phyloP scores from a whole-genome alignment of 2,329 filamentous ascomycete species.

The Ophiocordyceps unilateralis region DNA sequence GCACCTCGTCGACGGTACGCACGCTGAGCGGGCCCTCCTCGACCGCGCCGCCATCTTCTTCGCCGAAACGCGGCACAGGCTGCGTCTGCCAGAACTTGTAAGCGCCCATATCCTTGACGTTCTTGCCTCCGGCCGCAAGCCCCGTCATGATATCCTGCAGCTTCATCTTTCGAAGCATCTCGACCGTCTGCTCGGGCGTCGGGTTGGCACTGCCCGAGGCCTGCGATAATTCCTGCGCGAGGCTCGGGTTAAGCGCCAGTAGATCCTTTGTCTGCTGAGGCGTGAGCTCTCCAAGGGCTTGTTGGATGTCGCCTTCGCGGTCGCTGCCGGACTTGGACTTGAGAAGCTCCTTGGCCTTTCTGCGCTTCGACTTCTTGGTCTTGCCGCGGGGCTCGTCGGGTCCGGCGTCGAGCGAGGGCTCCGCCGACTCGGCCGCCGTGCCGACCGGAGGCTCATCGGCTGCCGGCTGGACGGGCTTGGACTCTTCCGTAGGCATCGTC shows the following conservation, averaged over 20 bases:
- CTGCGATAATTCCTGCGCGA: conserved; percentile 39
- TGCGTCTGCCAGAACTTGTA: conserved; percentile 99
- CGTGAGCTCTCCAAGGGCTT: conserved; percentile 35
- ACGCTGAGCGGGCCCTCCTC: conserved; percentile 73
- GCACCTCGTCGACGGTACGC: conserved; percentile 61
- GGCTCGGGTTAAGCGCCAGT: conserved; percentile 53
- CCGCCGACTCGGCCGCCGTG: conserved; percentile 25
- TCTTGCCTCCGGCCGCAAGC: conserved; percentile 63
- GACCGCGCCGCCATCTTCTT: conserved; percentile 32
- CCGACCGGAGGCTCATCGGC: conserved; percentile 29
- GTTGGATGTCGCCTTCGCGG: conserved; percentile 24
- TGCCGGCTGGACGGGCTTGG: conserved; percentile 40
- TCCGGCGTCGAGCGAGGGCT: conserved; percentile 30
- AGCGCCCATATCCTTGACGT: conserved; percentile 86
- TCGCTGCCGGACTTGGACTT: conserved; percentile 15
- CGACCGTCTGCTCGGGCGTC: conserved; percentile 25
- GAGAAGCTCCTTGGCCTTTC: conserved; percentile 36
- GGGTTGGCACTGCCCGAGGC: conserved; percentile 19
- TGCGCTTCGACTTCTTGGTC: conserved; percentile 50
- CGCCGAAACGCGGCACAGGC: conserved; percentile 72
- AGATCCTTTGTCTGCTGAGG: conserved; percentile 46
- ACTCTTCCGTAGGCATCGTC: conserved; percentile 37
- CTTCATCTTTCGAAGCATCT: conserved; percentile 43
- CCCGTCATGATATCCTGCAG: conserved; percentile 60
- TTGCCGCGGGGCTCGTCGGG: conserved; percentile 36